Evolutionary conservation across 2,329 filamentous ascomycete species (phyloP).

Genomic region (Scedosporium dehoogii): DNA sequence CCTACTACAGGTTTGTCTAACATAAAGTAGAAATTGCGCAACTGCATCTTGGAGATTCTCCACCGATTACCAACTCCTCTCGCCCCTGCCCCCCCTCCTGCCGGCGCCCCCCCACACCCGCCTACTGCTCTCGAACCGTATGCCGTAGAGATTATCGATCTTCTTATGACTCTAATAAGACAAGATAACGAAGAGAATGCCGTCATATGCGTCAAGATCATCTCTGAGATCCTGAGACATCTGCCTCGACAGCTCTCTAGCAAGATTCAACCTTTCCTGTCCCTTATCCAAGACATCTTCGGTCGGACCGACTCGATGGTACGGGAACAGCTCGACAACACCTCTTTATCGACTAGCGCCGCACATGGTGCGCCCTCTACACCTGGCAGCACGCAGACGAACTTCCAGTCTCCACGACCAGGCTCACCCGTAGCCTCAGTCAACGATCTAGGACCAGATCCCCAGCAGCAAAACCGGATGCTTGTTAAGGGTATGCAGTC

Average conservation of each 20-base stretch:
- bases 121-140: conserved; percentile 31
- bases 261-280: conserved; percentile 82
- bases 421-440: conserved; percentile 80
- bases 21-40: conserved; percentile 63
- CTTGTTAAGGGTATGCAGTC: conserved; percentile 93
- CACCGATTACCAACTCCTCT: conserved; percentile 68
- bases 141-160: conserved; percentile 78
- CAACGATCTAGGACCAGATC: conserved; percentile 69
- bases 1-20: conserved; percentile 12
- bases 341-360: conserved; percentile 43
- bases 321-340: conserved; percentile 85
- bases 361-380: conserved; percentile 54
- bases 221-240: conserved; percentile 92
- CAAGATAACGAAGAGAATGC: conserved; percentile 98
- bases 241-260: conserved; percentile 70
- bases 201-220: conserved; percentile 94
- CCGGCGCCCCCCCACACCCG: conserved; percentile 43
- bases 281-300: conserved; percentile 91
- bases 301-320: conserved; percentile 91
- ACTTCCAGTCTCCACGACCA: conserved; percentile 79
- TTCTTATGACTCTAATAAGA: conserved; percentile 79
- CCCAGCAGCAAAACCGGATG: conserved; percentile 70
- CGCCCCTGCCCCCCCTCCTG: conserved; percentile 64
- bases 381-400: conserved; percentile 53
- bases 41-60: conserved; percentile 88